A percentile compares a stretch with the other conserved stretches of the same genome.
These are phyloP conservation scores for Entomortierella chlamydospora DNA, from an alignment of 192 early-diverging fungal genomes.

Conservation along the genomic window DNA sequence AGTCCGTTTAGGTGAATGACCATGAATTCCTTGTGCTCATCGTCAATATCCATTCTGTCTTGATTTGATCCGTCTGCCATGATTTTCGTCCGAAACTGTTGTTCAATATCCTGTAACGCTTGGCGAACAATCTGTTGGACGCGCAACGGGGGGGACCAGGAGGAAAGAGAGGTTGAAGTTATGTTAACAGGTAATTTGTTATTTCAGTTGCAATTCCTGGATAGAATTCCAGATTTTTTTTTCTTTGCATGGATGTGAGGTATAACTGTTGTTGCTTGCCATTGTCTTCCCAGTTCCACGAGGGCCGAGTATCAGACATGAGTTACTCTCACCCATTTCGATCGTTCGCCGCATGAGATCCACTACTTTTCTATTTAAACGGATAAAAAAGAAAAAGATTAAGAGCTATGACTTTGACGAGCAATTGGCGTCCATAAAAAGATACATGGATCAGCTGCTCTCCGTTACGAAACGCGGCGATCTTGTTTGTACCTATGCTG, in stretches of 20 bases:
- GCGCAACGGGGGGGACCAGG: no score
- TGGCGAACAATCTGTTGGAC: slow-evolving; percentile 50
- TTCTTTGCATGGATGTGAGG: no score
- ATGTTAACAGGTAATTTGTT: no score
- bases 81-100: slow-evolving; percentile 16
- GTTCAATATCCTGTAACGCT: slow-evolving; percentile 51
- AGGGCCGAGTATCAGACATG: slow-evolving; percentile 85
- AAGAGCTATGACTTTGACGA: no score
- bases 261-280: slow-evolving; percentile 13
- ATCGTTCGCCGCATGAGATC: slow-evolving; percentile 72
- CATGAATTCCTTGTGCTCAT: slow-evolving; percentile 62
- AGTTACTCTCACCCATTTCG: slow-evolving; percentile 83
- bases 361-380: slow-evolving; percentile 57
- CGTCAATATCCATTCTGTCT: slow-evolving; percentile 12
- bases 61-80: slow-evolving; percentile 9
- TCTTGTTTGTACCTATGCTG: slow-evolving; percentile 64
- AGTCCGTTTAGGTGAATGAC: slow-evolving; percentile 81
- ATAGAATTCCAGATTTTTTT: no score
- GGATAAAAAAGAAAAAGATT: background rate
- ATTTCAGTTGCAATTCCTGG: background rate
- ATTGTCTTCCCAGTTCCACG: slow-evolving; percentile 66
- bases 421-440: no score
- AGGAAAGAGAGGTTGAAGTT: no score
- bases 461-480: no score
- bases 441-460: no score